Percentiles rank a stretch among this genome's conserved stretches.
Conservation (phyloP, 441 rosid genomes). For the Francoa sonchifolia region DNA sequence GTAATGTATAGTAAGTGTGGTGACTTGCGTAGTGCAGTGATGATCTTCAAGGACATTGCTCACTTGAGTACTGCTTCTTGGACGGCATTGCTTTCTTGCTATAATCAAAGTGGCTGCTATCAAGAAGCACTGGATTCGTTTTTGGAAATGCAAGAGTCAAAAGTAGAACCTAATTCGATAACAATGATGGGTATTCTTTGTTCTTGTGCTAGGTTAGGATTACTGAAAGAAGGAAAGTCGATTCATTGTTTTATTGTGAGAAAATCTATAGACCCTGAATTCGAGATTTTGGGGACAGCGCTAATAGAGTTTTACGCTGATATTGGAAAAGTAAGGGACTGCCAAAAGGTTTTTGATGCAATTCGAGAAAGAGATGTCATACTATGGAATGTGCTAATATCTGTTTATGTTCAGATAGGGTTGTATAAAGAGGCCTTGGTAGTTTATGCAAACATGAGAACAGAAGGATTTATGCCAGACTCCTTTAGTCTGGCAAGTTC, state of each 20-base stretch:
- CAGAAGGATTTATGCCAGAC: conserved; percentile 39
- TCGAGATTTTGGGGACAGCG: conserved; percentile 42
- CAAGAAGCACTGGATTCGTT: conserved; percentile 41
- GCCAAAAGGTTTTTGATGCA: conserved; percentile 28
- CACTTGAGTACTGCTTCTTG: conserved; percentile 33
- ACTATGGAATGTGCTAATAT: conserved; percentile 60
- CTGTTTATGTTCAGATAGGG: conserved; percentile 39
- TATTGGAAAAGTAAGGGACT: conserved; percentile 31
- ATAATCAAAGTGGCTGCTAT: conserved; percentile 37
- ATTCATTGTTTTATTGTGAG: conserved; percentile 53
- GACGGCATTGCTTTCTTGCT: conserved; percentile 70
- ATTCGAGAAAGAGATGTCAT: conserved; percentile 40
- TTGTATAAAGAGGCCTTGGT: conserved; percentile 37
- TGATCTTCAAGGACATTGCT: conserved; percentile 21
- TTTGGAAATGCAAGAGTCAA: conserved; percentile 32
- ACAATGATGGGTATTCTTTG: conserved; percentile 50
- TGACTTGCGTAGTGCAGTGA: conserved; percentile 50
- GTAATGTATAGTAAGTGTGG: conserved; percentile 64
- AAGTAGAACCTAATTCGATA: conserved; percentile 40
- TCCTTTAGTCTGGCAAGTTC: conserved; percentile 54
- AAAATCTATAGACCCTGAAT: conserved; percentile 25
- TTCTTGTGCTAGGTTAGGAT: conserved; percentile 48
- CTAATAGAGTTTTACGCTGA: conserved; percentile 52
- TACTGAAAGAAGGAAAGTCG: conserved; percentile 51
- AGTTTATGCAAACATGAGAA: conserved; percentile 41